Conservation (phyloP, 116 monocot species). For the Cymodocea nodosa region DNA sequence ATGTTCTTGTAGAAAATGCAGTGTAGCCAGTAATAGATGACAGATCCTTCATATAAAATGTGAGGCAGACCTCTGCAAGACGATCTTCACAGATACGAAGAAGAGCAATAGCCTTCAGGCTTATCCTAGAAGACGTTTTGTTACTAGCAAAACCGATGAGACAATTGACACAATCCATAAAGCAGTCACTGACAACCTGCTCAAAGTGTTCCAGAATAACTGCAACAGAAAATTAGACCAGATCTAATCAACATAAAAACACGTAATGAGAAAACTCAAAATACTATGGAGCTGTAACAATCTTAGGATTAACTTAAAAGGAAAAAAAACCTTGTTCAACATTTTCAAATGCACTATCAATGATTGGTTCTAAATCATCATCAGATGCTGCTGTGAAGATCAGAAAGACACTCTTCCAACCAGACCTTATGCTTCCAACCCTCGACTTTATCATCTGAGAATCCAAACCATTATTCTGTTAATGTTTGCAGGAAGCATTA, state of each 20-base stretch:
- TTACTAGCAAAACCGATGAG: conserved; percentile 98
- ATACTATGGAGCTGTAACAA: background rate
- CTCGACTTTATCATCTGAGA: conserved; percentile 91
- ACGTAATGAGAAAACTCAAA: background rate
- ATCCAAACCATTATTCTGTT: conserved; percentile 7
- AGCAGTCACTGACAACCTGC: conserved; percentile 97
- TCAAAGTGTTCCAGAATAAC: conserved; percentile 99
- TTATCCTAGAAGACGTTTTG: conserved; percentile 70
- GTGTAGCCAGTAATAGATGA: background rate
- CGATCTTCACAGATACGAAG: conserved; percentile 98
- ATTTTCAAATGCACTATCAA: conserved; percentile 98
- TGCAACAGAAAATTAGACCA: conserved; percentile 20
- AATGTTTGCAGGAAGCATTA: background rate
- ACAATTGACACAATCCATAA: conserved; percentile 99
- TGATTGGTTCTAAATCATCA: conserved; percentile 75
- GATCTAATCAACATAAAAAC: background rate
- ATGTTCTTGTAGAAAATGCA: no score
- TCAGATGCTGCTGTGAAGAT: conserved; percentile 93
- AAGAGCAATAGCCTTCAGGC: conserved; percentile 97
- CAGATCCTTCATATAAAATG: background rate
- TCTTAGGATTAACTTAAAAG: background rate
- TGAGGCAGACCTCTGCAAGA: conserved; percentile 77
- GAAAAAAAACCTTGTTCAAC: conserved; percentile 76
- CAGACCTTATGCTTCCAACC: conserved; percentile 96
- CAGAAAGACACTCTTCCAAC: conserved; percentile 99